Base-by-base conservation (phyloP, 2,329 filamentous ascomycete genomes). In the Arthrobotrys pseudoclavata region DNA sequence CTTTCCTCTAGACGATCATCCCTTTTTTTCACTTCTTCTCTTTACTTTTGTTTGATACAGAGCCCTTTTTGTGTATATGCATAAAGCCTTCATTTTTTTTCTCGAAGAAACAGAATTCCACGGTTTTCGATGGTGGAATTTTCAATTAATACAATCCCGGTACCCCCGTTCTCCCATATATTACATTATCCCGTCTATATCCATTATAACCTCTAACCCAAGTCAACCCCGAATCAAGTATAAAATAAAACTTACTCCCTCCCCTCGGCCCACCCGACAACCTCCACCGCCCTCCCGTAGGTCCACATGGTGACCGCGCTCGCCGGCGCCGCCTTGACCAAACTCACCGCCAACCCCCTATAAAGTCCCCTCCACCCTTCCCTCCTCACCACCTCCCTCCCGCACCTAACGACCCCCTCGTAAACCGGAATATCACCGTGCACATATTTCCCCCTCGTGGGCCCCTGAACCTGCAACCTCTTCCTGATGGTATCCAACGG, bases 261-360 rank as follows among this genome's bases (percentile, higher is more conserved):
- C 50, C 40, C 75, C 22, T 84, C 83, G 66, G 83, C 81, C 50
- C 84, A 83, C 71, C 85, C 84, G 79, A 95, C 85, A 22, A 89
- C 80, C 62, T 86, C 87, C 85, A 97, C 85, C 18, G 88, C 88
- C 82, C 91, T 86, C 85, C 97, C 94, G 84, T 97, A 97, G 1
- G 93, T 96, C 93, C 94, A 97, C 87, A 97, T 92, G 0, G 94
- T 97, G 34, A 97, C 89, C 5, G 94, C 93, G 83, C 92, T 96
- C 29, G 92, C 90, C n/a, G 96, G 96, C 22, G 95, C 96, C 34
- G 95, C 93, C 86, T 99, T 99, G 80, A 98, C 83, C 82, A 99
- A 85, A 83, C 94, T 95, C 69, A 98, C 94, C 0, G 91, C 91
- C 83, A 99, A 85, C 0, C 96, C 96, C 67, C 94, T 88, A 84